phyloP scores from a whole-genome alignment of 345 rosid genomes.

The Brassica incana region DNA sequence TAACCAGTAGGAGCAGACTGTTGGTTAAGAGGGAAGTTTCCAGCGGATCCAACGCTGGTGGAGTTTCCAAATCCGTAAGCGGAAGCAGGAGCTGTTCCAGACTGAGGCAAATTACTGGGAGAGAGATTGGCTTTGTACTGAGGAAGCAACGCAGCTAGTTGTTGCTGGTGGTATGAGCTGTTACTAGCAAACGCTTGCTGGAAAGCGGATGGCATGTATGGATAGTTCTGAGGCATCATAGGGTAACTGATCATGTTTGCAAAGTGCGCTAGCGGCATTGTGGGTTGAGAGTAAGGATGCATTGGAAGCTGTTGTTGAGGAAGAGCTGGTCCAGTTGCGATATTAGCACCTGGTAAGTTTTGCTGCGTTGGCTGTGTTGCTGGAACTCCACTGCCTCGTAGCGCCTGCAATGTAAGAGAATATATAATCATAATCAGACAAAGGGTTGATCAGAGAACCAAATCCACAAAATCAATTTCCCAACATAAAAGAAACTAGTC shows the following conservation, averaged over 20 bases:
- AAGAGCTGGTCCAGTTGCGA: slow-evolving; percentile 75
- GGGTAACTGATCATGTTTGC: slow-evolving; percentile 91
- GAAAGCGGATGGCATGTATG: slow-evolving; percentile 87
- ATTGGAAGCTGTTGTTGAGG: slow-evolving; percentile 90
- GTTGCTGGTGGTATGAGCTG: slow-evolving; percentile 80
- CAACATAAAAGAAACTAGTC: background rate
- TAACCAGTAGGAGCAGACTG: slow-evolving; percentile 69
- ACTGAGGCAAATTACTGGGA: slow-evolving; percentile 82
- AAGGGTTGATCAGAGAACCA: background rate
- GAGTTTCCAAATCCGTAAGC: slow-evolving; percentile 89
- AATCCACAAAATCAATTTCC: background rate
- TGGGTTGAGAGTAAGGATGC: slow-evolving; percentile 90
- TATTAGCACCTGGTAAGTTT: slow-evolving; percentile 55
- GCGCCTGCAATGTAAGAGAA: slow-evolving; percentile 47
- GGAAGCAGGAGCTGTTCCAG: slow-evolving; percentile 70
- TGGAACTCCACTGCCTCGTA: slow-evolving; percentile 64
- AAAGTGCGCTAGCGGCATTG: slow-evolving; percentile 77
- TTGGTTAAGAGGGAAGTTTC: slow-evolving; percentile 69
- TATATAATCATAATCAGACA: slow-evolving; percentile 19
- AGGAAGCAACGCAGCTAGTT: slow-evolving; percentile 81
- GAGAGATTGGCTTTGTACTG: slow-evolving; percentile 85
- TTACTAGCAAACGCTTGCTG: slow-evolving; percentile 88
- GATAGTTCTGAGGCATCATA: slow-evolving; percentile 86
- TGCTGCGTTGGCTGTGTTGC: slow-evolving; percentile 69
- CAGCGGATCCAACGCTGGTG: slow-evolving; percentile 57